phyloP scores from a whole-genome alignment of 495 filamentous ascomycete species.

The Cercophora samala region DNA sequence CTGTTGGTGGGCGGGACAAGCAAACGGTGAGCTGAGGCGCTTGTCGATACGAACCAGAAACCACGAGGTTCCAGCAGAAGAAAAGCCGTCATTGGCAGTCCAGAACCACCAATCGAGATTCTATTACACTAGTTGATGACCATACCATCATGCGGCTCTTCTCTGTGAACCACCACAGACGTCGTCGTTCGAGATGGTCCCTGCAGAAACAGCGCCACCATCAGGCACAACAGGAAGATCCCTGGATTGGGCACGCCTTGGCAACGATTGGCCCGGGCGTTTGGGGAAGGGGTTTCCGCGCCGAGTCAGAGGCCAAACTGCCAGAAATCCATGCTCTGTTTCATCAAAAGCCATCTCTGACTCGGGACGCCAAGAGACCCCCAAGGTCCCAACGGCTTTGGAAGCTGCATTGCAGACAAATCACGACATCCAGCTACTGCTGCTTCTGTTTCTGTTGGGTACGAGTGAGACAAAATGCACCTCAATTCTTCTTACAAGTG shows the following conservation, averaged over 20 bases:
- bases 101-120: not conserved
- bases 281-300: not conserved
- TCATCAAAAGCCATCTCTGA: not conserved
- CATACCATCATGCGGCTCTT: not conserved
- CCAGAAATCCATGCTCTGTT: slow-evolving; percentile 1
- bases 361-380: not conserved
- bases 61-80: not conserved
- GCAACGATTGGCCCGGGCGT: not conserved
- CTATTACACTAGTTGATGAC: too few species aligned
- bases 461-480: not conserved
- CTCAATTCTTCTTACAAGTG: not conserved
- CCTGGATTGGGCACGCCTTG: not conserved
- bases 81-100: not conserved
- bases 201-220: not conserved
- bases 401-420: not conserved
- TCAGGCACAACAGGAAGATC: not conserved
- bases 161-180: not conserved
- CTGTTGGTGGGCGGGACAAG: not conserved
- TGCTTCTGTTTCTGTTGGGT: not conserved
- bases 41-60: not conserved
- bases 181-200: not conserved
- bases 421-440: not conserved
- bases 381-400: not conserved
- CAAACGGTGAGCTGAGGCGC: not conserved
- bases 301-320: not conserved